phyloP scores from a whole-genome alignment of 768 basidiomycete species.

The Boletus pseudo-olivaceus region DNA sequence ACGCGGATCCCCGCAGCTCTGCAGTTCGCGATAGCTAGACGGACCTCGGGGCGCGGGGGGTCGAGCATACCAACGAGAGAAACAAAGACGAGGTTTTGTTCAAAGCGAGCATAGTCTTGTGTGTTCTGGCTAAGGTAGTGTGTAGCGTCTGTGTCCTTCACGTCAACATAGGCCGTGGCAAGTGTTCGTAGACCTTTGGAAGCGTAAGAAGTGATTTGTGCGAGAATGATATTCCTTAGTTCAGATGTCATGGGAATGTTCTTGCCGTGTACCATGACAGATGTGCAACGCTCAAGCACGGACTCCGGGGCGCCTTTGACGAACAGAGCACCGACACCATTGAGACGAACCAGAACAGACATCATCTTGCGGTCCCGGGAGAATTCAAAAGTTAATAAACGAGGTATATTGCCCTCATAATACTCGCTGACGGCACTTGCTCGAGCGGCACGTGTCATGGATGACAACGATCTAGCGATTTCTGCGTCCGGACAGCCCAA shows the following conservation, averaged over 20 bases:
- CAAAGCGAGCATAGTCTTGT: slow-evolving; percentile 84
- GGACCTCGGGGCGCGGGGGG: slow-evolving; percentile 93
- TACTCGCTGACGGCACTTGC: slow-evolving; percentile 83
- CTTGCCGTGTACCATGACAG: slow-evolving; percentile 61
- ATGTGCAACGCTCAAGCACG: slow-evolving; percentile 84
- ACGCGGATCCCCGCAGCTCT: slow-evolving; percentile 91
- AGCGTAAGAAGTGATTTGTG: slow-evolving; percentile 71
- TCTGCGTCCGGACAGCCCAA: slow-evolving; percentile 70
- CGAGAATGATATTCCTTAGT: slow-evolving; percentile 58
- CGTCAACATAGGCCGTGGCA: slow-evolving; percentile 84
- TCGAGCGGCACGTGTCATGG: slow-evolving; percentile 56
- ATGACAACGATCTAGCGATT: slow-evolving; percentile 51
- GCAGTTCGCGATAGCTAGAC: slow-evolving; percentile 83
- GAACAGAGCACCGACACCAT: slow-evolving; percentile 72
- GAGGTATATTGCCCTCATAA: slow-evolving; percentile 70
- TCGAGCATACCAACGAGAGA: slow-evolving; percentile 97
- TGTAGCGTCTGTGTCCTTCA: slow-evolving; percentile 67
- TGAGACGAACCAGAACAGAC: slow-evolving; percentile 85
- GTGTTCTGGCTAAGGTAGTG: slow-evolving; percentile 81
- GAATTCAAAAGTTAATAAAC: slow-evolving; percentile 95
- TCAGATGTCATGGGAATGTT: slow-evolving; percentile 61
- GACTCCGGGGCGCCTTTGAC: slow-evolving; percentile 97
- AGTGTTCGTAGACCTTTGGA: slow-evolving; percentile 83
- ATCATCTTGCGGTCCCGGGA: slow-evolving; percentile 98
- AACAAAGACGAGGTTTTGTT: slow-evolving; percentile 89